Evolutionary conservation across 2,329 filamentous ascomycete genomes (phyloP).

Genomic region (Esteya vermicola): DNA sequence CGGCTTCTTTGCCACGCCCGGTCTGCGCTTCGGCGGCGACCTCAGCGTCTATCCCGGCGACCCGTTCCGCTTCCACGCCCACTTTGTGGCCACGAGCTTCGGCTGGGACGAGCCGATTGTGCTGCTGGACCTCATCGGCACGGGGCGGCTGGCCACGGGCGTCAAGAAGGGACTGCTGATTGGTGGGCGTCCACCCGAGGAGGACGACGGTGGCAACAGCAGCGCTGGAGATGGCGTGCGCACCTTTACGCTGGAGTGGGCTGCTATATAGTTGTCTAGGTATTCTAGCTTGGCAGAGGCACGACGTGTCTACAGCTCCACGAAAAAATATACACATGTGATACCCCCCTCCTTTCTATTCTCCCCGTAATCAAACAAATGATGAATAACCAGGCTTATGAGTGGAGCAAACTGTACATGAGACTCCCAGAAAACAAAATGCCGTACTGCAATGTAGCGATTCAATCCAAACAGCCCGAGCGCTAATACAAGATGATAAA

Average conservation of each 20-base stretch:
- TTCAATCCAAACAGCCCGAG: not conserved
- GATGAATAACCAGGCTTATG: no score
- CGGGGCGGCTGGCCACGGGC: slow-evolving; percentile 77
- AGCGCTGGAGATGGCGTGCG: slow-evolving; percentile 28
- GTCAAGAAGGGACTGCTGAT: slow-evolving; percentile 94
- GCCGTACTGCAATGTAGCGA: not conserved
- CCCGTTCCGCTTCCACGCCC: slow-evolving; percentile 85
- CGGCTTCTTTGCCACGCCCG: slow-evolving; percentile 81
- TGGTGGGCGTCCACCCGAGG: slow-evolving; percentile 40
- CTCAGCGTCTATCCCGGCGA: slow-evolving; percentile 95
- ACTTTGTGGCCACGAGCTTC: slow-evolving; percentile 75
- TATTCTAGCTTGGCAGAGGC: not conserved
- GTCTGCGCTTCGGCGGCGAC: slow-evolving; percentile 84
- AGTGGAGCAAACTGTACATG: no score
- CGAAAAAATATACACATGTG: not conserved
- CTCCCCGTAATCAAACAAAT: no score
- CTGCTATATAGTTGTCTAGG: slow-evolving; percentile 54
- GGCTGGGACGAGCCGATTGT: slow-evolving; percentile 81
- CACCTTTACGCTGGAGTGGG: slow-evolving; percentile 85
- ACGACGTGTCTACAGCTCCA: not conserved
- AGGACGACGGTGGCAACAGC: not conserved
- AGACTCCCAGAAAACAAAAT: not conserved
- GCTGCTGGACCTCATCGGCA: slow-evolving; percentile 71
- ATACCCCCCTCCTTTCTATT: no score
- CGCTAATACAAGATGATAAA: no score